phyloP scores from a whole-genome alignment of 1,139 yeast species.

The Kodamaea fungicola region DNA sequence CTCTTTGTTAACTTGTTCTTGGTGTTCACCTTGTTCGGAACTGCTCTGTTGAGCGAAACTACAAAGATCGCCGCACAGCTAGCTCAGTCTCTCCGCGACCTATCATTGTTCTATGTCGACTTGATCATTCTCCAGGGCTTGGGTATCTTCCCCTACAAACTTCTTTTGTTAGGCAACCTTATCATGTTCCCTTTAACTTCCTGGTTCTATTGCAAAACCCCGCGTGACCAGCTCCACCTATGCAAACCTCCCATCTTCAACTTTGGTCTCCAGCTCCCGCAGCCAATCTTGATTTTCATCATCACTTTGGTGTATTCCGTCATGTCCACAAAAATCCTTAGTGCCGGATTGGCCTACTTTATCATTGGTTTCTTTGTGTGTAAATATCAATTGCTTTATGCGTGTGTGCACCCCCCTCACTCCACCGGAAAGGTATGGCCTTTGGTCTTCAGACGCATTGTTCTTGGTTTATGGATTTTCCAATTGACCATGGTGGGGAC shows the following conservation, averaged over 20 bases:
- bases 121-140: conserved; percentile 71
- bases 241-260: conserved; percentile 77
- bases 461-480: conserved; percentile 67
- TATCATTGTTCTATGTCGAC: conserved; percentile 71
- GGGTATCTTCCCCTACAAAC: conserved; percentile 73
- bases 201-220: conserved; percentile 37
- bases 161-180: conserved; percentile 48
- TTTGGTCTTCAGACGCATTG: conserved; percentile 66
- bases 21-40: conserved; percentile 78
- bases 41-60: conserved; percentile 73
- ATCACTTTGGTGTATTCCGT: conserved; percentile 76
- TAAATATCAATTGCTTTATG: conserved; percentile 76
- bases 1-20: conserved; percentile 74
- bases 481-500: conserved; percentile 94
- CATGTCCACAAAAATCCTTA: conserved; percentile 69
- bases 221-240: conserved; percentile 65
- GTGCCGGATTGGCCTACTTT: conserved; percentile 73
- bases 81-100: conserved; percentile 66
- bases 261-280: conserved; percentile 79
- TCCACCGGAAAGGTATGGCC: conserved; percentile 92
- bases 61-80: conserved; percentile 70
- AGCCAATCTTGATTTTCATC: conserved; percentile 70
- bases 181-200: conserved; percentile 19
- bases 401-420: conserved; percentile 84
- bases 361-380: conserved; percentile 71